phyloP scores from a whole-genome alignment of 1,139 yeast species.

The Yamadazyma siamensis region DNA sequence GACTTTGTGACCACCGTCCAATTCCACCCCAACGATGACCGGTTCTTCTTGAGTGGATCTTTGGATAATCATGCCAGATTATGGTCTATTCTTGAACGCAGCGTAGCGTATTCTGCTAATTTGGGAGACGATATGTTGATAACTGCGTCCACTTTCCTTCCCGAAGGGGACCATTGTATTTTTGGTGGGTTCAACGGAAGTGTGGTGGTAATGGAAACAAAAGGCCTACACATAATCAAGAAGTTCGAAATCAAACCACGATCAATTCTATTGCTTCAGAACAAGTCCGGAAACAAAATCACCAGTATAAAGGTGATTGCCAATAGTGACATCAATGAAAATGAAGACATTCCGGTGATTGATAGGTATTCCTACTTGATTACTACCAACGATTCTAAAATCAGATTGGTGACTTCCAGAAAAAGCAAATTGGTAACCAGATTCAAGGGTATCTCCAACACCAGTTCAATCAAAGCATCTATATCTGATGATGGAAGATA shows the following conservation, averaged over 20 bases:
- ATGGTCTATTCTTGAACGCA: conserved; percentile 76
- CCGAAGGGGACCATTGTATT: conserved; percentile 62
- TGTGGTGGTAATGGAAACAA: conserved; percentile 59
- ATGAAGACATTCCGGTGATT: conserved; percentile 7
- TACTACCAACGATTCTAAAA: conserved; percentile 78
- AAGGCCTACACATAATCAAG: conserved; percentile 54
- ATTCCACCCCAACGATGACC: conserved; percentile 84
- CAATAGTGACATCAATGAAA: conserved; percentile 12
- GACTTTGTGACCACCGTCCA: conserved; percentile 82
- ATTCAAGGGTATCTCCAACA: conserved; percentile 71
- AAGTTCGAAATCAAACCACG: conserved; percentile 50
- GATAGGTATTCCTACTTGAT: conserved; percentile 43
- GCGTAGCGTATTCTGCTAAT: conserved; percentile 30
- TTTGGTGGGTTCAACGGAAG: conserved; percentile 85
- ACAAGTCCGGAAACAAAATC: conserved; percentile 34
- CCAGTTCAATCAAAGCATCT: conserved; percentile 66
- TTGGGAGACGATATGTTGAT: conserved; percentile 58
- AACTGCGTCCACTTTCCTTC: conserved; percentile 69
- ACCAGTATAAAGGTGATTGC: conserved; percentile 39
- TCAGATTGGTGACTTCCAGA: conserved; percentile 59
- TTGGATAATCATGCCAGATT: conserved; percentile 74
- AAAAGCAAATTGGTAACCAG: conserved; percentile 59
- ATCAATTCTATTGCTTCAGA: conserved; percentile 22
- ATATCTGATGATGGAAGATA: conserved; percentile 53
- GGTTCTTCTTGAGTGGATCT: conserved; percentile 83